phyloP scores from a whole-genome alignment of 768 basidiomycete species.

The Cytidiella melzeri region DNA sequence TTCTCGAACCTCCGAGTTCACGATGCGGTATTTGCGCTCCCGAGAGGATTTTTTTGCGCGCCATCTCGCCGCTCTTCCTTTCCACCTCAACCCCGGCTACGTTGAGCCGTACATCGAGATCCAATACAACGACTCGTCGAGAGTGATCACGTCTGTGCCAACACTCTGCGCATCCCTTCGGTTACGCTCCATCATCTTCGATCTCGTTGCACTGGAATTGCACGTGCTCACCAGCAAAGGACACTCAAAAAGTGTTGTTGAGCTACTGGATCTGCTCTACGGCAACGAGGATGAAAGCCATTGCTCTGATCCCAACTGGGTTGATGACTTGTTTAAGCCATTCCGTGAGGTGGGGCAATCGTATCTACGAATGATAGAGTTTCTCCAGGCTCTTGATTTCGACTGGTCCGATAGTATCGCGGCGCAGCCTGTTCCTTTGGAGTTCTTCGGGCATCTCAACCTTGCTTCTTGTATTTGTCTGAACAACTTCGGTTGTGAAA shows the following conservation, averaged over 20 bases:
- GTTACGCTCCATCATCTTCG: slow-evolving; percentile 78
- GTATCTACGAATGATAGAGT: slow-evolving; percentile 80
- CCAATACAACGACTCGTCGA: slow-evolving; percentile 64
- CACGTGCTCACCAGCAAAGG: slow-evolving; percentile 79
- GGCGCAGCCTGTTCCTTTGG: slow-evolving; percentile 50
- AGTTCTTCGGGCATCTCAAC: slow-evolving; percentile 61
- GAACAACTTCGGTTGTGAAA: slow-evolving; percentile 70
- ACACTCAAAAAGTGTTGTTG: slow-evolving; percentile 64
- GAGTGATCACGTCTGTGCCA: slow-evolving; percentile 60
- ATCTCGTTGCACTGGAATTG: slow-evolving; percentile 81
- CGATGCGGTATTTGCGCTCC: slow-evolving; percentile 81
- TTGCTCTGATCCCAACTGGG: slow-evolving; percentile 36
- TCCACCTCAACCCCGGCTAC: slow-evolving; percentile 45
- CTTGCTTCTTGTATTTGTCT: slow-evolving; percentile 62
- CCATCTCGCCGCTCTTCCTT: slow-evolving; percentile 75
- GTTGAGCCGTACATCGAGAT: slow-evolving; percentile 53
- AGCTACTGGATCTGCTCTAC: slow-evolving; percentile 78
- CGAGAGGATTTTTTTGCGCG: slow-evolving; percentile 85
- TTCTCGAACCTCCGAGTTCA: slow-evolving; percentile 71
- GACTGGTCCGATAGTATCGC: slow-evolving; percentile 79
- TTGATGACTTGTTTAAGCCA: slow-evolving; percentile 45
- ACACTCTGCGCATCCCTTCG: slow-evolving; percentile 73
- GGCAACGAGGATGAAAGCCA: slow-evolving; percentile 47
- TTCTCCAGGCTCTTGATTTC: slow-evolving; percentile 80
- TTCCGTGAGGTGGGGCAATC: slow-evolving; percentile 79